Evolutionary conservation across 306 rosid genomes (phyloP).

Genomic region (Quercus rubra): DNA sequence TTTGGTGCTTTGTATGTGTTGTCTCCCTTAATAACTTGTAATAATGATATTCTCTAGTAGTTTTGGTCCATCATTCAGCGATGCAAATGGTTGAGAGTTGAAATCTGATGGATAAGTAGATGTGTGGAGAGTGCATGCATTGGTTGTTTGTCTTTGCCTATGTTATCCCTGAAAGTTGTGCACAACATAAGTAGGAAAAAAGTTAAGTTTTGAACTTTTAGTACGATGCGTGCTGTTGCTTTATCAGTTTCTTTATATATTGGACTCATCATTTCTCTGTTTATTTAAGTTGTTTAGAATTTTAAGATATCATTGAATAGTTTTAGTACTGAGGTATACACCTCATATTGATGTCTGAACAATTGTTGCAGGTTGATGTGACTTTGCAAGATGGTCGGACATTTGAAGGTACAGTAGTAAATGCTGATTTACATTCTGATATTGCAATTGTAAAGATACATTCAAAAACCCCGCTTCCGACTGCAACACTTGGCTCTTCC

Average conservation of each 20-base stretch:
- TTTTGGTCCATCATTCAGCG: background rate
- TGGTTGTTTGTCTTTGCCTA: background rate
- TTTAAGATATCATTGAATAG: background rate
- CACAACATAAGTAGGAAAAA: background rate
- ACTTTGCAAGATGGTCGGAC: slow-evolving; percentile 91
- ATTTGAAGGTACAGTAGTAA: slow-evolving; percentile 70
- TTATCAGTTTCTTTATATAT: background rate
- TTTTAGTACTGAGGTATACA: background rate
- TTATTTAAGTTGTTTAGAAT: background rate
- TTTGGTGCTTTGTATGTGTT: background rate
- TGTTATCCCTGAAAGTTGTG: background rate
- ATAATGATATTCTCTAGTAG: background rate
- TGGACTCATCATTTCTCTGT: background rate
- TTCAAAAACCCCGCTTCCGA: slow-evolving; percentile 79
- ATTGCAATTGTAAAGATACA: slow-evolving; percentile 78
- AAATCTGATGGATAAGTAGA: background rate
- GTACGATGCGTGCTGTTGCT: background rate
- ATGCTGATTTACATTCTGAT: slow-evolving; percentile 84
- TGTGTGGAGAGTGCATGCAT: background rate
- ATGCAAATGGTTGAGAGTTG: slow-evolving; percentile 1
- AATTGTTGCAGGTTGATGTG: slow-evolving; percentile 60
- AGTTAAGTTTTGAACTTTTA: background rate
- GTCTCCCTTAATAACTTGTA: background rate
- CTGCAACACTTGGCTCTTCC: slow-evolving; percentile 79
- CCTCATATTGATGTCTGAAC: slow-evolving; percentile 9